Evolutionary conservation across 2,329 filamentous ascomycete species (phyloP).

Genomic region (Neurospora sp.): DNA sequence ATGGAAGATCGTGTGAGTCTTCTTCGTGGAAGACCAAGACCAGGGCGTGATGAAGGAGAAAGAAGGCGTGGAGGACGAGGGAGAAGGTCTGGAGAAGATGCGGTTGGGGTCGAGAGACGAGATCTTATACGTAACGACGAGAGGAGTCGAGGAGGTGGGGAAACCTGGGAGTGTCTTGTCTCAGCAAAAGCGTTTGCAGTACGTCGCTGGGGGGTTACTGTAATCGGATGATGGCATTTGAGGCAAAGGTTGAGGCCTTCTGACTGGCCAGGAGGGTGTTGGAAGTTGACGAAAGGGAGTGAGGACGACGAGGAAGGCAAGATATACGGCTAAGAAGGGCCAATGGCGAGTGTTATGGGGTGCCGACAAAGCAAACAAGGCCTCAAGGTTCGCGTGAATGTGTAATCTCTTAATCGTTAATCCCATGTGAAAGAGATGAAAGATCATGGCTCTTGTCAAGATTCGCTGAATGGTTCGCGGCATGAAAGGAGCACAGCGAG

Average conservation of each 20-base stretch:
- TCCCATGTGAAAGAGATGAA: background rate
- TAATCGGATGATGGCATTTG: background rate
- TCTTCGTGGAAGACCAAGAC: background rate
- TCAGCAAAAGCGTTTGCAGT: background rate
- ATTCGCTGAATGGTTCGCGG: too few relatives aligned
- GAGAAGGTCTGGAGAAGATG: background rate
- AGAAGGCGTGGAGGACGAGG: background rate
- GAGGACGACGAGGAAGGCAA: background rate
- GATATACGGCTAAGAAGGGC: background rate
- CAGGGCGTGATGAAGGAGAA: background rate
- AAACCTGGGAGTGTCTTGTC: background rate
- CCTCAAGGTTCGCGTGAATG: background rate
- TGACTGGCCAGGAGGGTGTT: background rate
- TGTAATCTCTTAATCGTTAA: background rate
- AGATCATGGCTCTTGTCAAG: too few relatives aligned
- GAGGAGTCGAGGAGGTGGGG: background rate
- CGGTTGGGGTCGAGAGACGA: background rate
- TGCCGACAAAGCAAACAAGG: background rate
- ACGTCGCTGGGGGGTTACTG: background rate
- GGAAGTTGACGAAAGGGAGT: background rate
- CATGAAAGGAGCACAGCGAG: background rate
- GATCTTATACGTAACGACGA: background rate
- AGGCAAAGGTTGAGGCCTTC: background rate
- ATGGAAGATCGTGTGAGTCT: background rate
- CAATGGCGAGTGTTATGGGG: background rate